Percentiles rank a stretch among this genome's conserved stretches.
These are phyloP conservation scores for Russula griseocarnosa DNA, from an alignment of 768 basidiomycete species.

Conservation along the genomic window DNA sequence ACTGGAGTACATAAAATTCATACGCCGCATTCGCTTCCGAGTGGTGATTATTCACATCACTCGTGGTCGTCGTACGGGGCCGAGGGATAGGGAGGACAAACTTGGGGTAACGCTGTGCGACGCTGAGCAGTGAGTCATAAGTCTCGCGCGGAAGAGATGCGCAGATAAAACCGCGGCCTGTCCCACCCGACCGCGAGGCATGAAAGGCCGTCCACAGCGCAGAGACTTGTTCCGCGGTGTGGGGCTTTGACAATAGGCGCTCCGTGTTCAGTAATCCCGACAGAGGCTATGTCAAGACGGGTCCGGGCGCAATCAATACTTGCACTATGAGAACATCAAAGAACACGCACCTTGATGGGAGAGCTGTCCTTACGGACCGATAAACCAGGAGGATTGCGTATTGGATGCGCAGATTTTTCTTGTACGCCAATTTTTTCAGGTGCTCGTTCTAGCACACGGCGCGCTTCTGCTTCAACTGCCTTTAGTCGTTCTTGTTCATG, in stretches of 20 bases:
- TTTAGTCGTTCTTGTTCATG: conserved; percentile 14
- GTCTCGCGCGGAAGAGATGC: conserved; percentile 71
- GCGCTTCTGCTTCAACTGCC: conserved; percentile 26
- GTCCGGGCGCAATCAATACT: not conserved
- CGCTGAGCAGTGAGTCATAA: conserved; percentile 64
- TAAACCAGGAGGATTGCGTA: conserved; percentile 14
- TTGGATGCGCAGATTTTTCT: conserved; percentile 19
- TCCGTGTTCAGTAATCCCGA: conserved; percentile 75
- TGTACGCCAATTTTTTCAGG: not conserved
- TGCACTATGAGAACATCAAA: conserved; percentile 2
- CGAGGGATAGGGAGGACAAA: conserved; percentile 78
- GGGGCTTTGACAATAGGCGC: conserved; percentile 60
- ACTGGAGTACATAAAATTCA: conserved; percentile 86
- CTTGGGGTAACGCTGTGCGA: conserved; percentile 62
- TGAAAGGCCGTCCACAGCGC: conserved; percentile 91
- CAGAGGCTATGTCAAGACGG: conserved; percentile 60
- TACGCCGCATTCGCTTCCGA: conserved; percentile 43
- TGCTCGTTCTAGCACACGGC: conserved; percentile 11
- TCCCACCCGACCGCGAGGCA: conserved; percentile 69
- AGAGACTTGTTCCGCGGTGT: conserved; percentile 69
- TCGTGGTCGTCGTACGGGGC: conserved; percentile 40
- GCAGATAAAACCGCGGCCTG: conserved; percentile 80
- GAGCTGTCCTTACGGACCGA: conserved; percentile 56
- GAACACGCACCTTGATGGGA: conserved; percentile 54
- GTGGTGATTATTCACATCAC: conserved; percentile 38